phyloP scores from a whole-genome alignment of 768 basidiomycete species.

The Naematelia aurantialba region DNA sequence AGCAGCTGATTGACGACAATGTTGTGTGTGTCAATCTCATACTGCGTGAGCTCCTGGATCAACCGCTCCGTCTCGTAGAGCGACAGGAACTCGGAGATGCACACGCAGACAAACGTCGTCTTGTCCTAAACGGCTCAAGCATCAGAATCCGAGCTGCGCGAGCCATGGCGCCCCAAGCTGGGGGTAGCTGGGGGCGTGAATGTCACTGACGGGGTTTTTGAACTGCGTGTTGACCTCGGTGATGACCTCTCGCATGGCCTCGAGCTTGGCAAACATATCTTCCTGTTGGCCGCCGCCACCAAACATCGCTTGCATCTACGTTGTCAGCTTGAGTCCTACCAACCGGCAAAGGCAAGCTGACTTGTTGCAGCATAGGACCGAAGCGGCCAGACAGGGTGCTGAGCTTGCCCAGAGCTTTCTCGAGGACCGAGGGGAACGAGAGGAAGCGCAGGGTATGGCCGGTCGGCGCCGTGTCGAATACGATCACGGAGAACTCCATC shows the following conservation, averaged over 20 bases:
- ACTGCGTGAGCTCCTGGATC: slow-evolving; percentile 73
- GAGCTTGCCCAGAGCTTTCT: slow-evolving; percentile 93
- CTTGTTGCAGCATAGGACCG: slow-evolving; percentile 92
- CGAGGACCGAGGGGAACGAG: slow-evolving; percentile 96
- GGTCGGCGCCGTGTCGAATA: slow-evolving; percentile 98
- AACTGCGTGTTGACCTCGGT: slow-evolving; percentile 99
- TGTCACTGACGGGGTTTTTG: slow-evolving; percentile 80
- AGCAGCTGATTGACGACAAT: slow-evolving; percentile 97
- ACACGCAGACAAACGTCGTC: slow-evolving; percentile 97
- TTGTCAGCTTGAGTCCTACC: slow-evolving; percentile 1
- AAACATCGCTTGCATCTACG: slow-evolving; percentile 91
- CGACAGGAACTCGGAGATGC: slow-evolving; percentile 97
- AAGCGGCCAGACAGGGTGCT: slow-evolving; percentile 90
- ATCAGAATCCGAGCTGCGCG: too few relatives aligned
- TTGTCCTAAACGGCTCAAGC: slow-evolving; percentile 75
- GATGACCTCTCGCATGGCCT: slow-evolving; percentile 93
- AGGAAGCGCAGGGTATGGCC: slow-evolving; percentile 97
- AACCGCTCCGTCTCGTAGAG: slow-evolving; percentile 98
- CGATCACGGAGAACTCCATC: slow-evolving; percentile 99
- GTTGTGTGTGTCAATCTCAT: slow-evolving; percentile 94
- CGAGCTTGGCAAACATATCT: slow-evolving; percentile 98
- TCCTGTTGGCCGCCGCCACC: slow-evolving; percentile 88
- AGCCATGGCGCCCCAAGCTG: neutral
- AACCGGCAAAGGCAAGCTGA: slow-evolving; percentile 21
- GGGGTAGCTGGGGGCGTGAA: neutral